Conservation (phyloP, 345 rosid species). For the Iberis pinnata region DNA sequence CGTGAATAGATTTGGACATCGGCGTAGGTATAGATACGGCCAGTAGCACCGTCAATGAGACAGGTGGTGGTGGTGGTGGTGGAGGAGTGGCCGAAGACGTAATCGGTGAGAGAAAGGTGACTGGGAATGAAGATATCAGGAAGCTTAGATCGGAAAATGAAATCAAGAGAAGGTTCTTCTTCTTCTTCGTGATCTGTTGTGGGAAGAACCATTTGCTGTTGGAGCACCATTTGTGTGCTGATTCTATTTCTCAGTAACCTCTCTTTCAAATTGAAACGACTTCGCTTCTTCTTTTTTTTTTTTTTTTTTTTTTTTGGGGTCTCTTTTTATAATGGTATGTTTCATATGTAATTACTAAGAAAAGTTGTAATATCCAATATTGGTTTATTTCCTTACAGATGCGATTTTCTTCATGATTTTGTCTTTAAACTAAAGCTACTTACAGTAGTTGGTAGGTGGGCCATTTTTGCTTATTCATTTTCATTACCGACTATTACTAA, state of each 20-base stretch:
- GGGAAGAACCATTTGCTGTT: constrained; percentile 22
- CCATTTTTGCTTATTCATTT: neutral
- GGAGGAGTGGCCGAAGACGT: constrained; percentile 60
- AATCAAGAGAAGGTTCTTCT: constrained; percentile 25
- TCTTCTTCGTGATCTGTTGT: constrained; percentile 19
- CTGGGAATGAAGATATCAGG: constrained; percentile 70
- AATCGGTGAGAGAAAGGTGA: constrained; percentile 64
- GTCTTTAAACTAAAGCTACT: neutral
- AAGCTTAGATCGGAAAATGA: constrained; percentile 70
- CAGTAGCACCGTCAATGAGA: constrained; percentile 66
- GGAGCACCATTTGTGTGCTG: constrained; percentile 32
- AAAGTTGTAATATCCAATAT: neutral
- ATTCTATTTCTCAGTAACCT: too few species aligned
- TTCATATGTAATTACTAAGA: neutral
- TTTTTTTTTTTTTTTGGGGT: neutral
- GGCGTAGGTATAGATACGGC: constrained; percentile 43
- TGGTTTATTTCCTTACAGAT: constrained; percentile 4
- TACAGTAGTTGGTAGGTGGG: constrained; percentile 27
- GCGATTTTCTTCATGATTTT: constrained; percentile 4
- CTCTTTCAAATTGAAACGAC: constrained; percentile 17
- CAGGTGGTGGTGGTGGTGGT: constrained; percentile 27
- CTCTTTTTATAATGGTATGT: constrained; percentile 14
- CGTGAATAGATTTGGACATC: constrained; percentile 57
- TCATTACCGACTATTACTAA: neutral
- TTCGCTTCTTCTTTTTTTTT: neutral